Evolutionary conservation across 164 flowering plant genomes (phyloP), one percentile per base, ranked within the genome.

Genomic region (Liquidambar formosana): DNA sequence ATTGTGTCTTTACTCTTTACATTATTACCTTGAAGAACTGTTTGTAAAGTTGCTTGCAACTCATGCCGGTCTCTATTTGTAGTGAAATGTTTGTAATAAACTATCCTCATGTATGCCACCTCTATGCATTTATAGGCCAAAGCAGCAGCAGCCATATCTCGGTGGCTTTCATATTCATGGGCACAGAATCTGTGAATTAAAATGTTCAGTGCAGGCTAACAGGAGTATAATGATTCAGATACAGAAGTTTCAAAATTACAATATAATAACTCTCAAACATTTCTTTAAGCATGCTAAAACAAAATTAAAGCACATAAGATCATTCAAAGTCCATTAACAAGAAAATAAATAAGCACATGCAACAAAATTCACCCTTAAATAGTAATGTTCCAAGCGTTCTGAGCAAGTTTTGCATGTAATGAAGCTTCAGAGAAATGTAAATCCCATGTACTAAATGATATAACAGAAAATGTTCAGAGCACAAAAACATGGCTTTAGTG

Each of bases 101-200:
- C 79, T 27, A 87, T 82, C 81, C 87, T 82, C 90, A 89, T 75
- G 76, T 81, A 84, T 33, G 98, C 91, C 72, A 92, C 95, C 73
- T 94, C 97, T 81, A 83, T 75, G 73, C 98, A 94, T 77, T 94
- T 94, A 80, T 88, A 92, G 48, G 95, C 93, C 77, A 94, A 77
- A 57, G 97, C 85, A 74, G 96, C 92, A 61, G 88, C 82, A 65
- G 90, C 89, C 92, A 88, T 86, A 54, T 87, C 89, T 69, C 80
- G 70, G 69, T 52, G 26, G 64, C 63, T 82, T 74, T 89, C 96
- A 81, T 82, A 94, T 80, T 86, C 93, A 65, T n/a, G 73, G 27
- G 93, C 97, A 79, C 94, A 91, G 38, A 66, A 76, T 65, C 97
- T 92, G 83, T 57, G 46, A 26, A 56, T 63, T 45, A 22, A 66